A percentile compares a stretch with the other conserved stretches of the same genome.
Conservation (phyloP, 148 eudicot genomes). For the Cornus florida region DNA sequence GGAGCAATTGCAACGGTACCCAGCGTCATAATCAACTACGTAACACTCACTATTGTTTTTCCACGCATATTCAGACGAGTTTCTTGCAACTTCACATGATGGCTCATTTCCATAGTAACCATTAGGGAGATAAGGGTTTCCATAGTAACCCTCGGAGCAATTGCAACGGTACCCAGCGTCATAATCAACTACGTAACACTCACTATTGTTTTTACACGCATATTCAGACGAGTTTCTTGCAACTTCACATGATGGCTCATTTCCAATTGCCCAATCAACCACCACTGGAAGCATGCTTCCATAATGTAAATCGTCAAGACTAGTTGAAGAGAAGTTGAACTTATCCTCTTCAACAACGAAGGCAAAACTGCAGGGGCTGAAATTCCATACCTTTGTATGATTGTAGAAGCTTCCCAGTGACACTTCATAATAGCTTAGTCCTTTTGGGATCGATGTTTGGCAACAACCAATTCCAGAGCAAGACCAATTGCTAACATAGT, state of each 20-base stretch:
- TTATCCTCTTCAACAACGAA: background rate
- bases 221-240: background rate
- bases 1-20: too few relatives aligned
- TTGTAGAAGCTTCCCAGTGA: background rate
- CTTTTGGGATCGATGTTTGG: background rate
- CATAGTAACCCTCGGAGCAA: too few relatives aligned
- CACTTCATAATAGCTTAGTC: background rate
- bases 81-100: too few relatives aligned
- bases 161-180: too few relatives aligned
- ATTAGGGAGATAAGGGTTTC: too few relatives aligned
- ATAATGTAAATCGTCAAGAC: too few relatives aligned
- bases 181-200: too few relatives aligned
- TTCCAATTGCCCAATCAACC: background rate
- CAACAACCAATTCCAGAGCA: background rate
- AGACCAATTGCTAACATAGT: background rate
- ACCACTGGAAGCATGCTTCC: background rate
- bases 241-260: background rate
- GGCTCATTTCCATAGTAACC: too few relatives aligned
- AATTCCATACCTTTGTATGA: background rate
- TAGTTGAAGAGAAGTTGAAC: background rate
- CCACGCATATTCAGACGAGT: too few relatives aligned
- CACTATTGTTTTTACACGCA: background rate
- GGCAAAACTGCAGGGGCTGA: background rate
- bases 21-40: too few relatives aligned
- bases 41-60: too few relatives aligned